Percentiles rank a stretch among this genome's conserved stretches.
These are phyloP conservation scores for Phytophthora litchii DNA, from an alignment of 352 stramenopile genomes.

Conservation along the genomic window DNA sequence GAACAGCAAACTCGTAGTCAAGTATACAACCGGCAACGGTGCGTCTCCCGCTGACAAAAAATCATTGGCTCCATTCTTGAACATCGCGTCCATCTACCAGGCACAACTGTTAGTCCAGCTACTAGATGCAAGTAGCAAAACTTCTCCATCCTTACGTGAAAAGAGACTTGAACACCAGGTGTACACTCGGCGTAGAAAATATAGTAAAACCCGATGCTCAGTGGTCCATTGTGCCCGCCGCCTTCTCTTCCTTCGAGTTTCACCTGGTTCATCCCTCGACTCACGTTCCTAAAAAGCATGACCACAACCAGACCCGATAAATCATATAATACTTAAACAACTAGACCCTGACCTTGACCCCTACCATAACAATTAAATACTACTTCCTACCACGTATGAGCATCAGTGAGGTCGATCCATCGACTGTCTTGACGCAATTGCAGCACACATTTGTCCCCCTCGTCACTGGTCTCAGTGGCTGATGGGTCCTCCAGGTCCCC, in stretches of 20 bases:
- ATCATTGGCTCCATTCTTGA: constrained; percentile 80
- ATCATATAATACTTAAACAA: constrained; percentile 1
- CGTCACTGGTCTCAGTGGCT: background rate
- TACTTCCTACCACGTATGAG: constrained; percentile 44
- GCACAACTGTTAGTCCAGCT: background rate
- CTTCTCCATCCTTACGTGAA: constrained; percentile 61
- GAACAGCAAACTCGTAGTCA: constrained; percentile 82
- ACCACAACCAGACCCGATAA: background rate
- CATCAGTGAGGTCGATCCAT: constrained; percentile 70
- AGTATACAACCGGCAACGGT: constrained; percentile 86
- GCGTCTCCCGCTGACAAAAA: constrained; percentile 88
- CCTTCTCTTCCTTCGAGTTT: constrained; percentile 17
- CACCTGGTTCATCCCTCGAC: constrained; percentile 37
- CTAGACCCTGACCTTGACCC: no score
- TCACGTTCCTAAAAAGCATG: constrained; percentile 44
- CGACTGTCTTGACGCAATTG: constrained; percentile 52
- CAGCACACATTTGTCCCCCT: constrained; percentile 49
- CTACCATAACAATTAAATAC: background rate
- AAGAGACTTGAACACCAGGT: constrained; percentile 79
- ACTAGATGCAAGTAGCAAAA: constrained; percentile 4
- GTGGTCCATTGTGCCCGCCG: constrained; percentile 24
- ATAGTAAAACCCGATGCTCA: constrained; percentile 84
- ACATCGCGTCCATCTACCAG: constrained; percentile 78
- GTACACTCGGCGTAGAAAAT: constrained; percentile 88
- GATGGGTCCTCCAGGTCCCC: constrained; percentile 25